phyloP scores from a whole-genome alignment of 169 alveolate genomes.

The Plasmodium fragile region DNA sequence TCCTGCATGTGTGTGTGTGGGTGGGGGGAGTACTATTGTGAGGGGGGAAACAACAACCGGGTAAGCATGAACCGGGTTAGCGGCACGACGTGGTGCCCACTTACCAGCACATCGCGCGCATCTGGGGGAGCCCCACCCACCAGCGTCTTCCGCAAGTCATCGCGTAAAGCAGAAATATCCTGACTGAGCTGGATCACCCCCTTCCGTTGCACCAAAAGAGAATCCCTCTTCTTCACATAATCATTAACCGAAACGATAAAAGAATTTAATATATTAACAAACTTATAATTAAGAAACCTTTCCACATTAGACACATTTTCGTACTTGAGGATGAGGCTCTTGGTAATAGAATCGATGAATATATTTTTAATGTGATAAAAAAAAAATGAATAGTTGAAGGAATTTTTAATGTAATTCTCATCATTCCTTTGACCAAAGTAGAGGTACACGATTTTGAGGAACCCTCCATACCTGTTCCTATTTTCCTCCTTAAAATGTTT shows the following conservation, averaged over 20 bases:
- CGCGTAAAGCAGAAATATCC: background rate
- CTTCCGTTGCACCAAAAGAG: background rate
- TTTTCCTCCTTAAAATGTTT: constrained; percentile 17
- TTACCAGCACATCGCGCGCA: background rate
- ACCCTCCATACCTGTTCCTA: constrained; percentile 14
- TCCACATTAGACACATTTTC: constrained; percentile 60
- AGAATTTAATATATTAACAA: background rate
- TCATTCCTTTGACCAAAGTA: constrained; percentile 30
- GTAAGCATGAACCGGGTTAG: background rate
- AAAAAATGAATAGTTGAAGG: constrained; percentile 12
- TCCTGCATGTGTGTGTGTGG: background rate
- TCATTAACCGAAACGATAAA: constrained; percentile 40
- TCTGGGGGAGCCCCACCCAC: background rate
- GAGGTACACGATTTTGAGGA: constrained; percentile 48
- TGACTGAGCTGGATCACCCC: background rate
- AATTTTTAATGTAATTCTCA: background rate
- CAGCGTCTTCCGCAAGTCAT: background rate
- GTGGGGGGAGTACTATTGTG: background rate
- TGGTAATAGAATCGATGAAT: background rate
- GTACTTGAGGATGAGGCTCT: constrained; percentile 32
- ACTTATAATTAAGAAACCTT: constrained; percentile 21
- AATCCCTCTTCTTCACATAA: constrained; percentile 17
- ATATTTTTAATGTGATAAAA: constrained; percentile 2
- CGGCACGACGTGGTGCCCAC: background rate
- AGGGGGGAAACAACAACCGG: background rate